A percentile compares a stretch with the other conserved stretches of the same genome.
Evolutionary conservation across 495 filamentous ascomycete species (phyloP).

Genomic region (Talaromyces nanjingensis): DNA sequence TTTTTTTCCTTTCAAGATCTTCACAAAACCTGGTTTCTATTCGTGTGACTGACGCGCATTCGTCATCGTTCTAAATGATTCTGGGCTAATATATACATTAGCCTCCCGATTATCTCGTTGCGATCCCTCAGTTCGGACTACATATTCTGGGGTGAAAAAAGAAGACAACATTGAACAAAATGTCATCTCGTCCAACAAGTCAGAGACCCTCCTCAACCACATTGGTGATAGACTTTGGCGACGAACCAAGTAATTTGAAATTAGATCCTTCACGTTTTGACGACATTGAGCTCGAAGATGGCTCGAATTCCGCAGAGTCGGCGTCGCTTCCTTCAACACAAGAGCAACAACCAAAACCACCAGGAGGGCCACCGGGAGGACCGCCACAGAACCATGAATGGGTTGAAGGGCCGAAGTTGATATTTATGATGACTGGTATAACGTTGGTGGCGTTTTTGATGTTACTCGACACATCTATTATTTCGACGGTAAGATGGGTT

Average conservation of each 20-base stretch:
- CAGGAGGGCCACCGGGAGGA: not conserved
- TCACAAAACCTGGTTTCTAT: too few relatives aligned
- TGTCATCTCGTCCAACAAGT: not conserved
- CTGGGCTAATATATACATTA: not conserved
- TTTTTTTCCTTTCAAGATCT: too few relatives aligned
- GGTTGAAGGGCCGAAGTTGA: slow-evolving; percentile 22
- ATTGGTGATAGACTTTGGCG: not conserved
- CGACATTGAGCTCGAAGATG: not conserved
- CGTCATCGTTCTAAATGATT: not conserved
- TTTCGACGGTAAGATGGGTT: slow-evolving; percentile 34
- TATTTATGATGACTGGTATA: slow-evolving; percentile 14
- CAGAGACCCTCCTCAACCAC: not conserved
- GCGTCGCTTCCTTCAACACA: not conserved
- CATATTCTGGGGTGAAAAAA: not conserved
- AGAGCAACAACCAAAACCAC: not conserved
- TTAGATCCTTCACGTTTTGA: not conserved
- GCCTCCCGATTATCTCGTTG: not conserved
- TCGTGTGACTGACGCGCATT: too few relatives aligned
- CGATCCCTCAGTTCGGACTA: not conserved
- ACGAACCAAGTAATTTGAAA: not conserved
- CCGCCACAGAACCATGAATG: not conserved
- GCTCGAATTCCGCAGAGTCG: not conserved
- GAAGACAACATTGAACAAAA: not conserved
- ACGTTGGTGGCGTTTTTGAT: slow-evolving; percentile 37
- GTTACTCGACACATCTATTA: slow-evolving; percentile 44